Evolutionary conservation across 2,329 filamentous ascomycete genomes (phyloP).

Genomic region (Amylocarpus encephaloides): DNA sequence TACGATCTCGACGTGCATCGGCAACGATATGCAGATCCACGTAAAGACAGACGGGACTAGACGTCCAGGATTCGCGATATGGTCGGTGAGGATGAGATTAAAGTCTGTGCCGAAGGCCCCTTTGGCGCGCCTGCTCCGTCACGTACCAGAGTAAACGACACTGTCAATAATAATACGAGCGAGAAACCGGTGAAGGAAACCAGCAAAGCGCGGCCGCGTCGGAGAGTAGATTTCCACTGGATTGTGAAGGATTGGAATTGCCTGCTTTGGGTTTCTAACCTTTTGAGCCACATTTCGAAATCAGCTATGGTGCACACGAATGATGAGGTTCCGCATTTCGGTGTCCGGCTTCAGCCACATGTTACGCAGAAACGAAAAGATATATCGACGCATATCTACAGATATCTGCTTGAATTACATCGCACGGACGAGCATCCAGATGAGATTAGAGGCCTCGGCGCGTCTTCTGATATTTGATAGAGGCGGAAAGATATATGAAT

Average conservation of each 20-base stretch:
- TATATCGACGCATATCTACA: constrained; percentile 48
- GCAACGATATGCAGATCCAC: constrained; percentile 46
- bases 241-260: constrained; percentile 51
- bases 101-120: constrained; percentile 50
- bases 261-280: constrained; percentile 50
- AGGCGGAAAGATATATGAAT: no score
- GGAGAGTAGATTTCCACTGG: constrained; percentile 55
- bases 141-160: neutral
- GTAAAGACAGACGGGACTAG: constrained; percentile 56
- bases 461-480: no score
- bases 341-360: constrained; percentile 50
- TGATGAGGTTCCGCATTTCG: constrained; percentile 35
- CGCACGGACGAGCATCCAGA: constrained; percentile 44
- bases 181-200: neutral
- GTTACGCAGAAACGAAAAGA: constrained; percentile 48
- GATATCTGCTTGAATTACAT: constrained; percentile 50
- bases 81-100: constrained; percentile 35
- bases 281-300: constrained; percentile 44
- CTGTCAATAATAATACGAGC: neutral
- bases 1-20: constrained; percentile 49
- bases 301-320: constrained; percentile 36
- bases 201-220: constrained; percentile 29
- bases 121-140: constrained; percentile 39
- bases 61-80: constrained; percentile 41
- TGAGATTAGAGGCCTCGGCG: no score